Evolutionary conservation across 2,329 filamentous ascomycete species (phyloP).

Genomic region (Dothideomycetidae sp.): DNA sequence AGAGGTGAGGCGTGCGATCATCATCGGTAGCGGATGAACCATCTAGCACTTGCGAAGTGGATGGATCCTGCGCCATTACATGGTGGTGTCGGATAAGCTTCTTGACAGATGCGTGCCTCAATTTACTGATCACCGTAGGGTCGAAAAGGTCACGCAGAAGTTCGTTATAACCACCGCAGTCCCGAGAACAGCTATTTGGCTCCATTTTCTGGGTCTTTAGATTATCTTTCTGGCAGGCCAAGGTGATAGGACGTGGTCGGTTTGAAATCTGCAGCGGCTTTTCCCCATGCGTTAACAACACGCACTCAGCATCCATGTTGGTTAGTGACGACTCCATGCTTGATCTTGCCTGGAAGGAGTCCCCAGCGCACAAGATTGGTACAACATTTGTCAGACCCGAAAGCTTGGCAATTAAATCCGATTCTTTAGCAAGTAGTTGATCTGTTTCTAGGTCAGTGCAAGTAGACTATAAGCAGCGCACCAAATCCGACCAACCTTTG

Average conservation of each 20-base stretch:
- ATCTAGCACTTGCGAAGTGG: too few species aligned
- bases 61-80: too few species aligned
- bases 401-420: neutral
- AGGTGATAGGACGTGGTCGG: neutral
- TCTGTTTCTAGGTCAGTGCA: too few species aligned
- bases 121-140: slow-evolving; percentile 60
- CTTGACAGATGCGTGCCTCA: slow-evolving; percentile 68
- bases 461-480: too few species aligned
- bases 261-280: neutral
- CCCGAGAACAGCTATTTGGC: neutral
- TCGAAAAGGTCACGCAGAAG: slow-evolving; percentile 47
- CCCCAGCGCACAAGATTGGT: neutral
- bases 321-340: neutral
- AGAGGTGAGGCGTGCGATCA: slow-evolving; percentile 13
- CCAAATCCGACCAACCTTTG: too few species aligned
- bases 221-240: slow-evolving; percentile 10
- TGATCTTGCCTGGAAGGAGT: neutral
- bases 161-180: neutral
- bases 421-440: too few species aligned
- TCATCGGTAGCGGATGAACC: too few species aligned
- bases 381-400: neutral
- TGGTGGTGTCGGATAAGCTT: slow-evolving; percentile 70
- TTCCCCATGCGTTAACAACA: neutral
- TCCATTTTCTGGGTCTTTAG: too few species aligned
- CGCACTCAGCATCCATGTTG: neutral